Evolutionary conservation across 192 early-diverging fungal genomes (phyloP).

Genomic region (Linnemannia zychae): DNA sequence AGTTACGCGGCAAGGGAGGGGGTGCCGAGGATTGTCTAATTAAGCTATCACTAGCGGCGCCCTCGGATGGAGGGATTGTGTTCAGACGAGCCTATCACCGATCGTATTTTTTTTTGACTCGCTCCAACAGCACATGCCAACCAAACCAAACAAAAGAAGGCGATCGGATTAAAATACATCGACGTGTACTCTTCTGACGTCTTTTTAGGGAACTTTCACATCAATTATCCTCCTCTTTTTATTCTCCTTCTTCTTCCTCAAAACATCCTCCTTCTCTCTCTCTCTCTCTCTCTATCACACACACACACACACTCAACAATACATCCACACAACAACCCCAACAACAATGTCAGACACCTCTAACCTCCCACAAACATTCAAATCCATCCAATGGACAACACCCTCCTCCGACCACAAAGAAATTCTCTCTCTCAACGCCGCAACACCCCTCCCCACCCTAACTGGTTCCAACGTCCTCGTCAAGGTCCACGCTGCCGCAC

Average conservation of each 20-base stretch:
- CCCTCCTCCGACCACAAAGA: constrained; percentile 7
- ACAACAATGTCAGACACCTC: constrained; percentile 27
- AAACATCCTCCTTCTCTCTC: not conserved
- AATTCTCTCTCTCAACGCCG: constrained; percentile 24
- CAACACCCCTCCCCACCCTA: constrained; percentile 15
- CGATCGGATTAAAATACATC: not conserved
- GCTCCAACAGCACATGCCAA: not conserved
- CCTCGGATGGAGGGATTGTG: not conserved
- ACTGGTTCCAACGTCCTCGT: constrained; percentile 37
- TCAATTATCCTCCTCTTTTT: not conserved
- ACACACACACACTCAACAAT: not conserved
- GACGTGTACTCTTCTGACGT: not conserved
- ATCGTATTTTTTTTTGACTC: not conserved
- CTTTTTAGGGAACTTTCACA: not conserved
- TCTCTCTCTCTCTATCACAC: not conserved
- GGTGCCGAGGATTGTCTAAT: too few species aligned
- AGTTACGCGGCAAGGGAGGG: too few species aligned
- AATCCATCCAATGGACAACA: constrained; percentile 27
- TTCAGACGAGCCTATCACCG: not conserved
- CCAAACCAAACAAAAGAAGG: not conserved
- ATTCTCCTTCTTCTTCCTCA: not conserved
- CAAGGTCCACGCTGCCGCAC: constrained; percentile 48
- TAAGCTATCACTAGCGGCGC: too few species aligned
- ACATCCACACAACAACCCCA: not conserved
- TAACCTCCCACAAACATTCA: constrained; percentile 25